phyloP scores from a whole-genome alignment of 371 early-diverging fungal genomes.

The Mucor ambiguus region DNA sequence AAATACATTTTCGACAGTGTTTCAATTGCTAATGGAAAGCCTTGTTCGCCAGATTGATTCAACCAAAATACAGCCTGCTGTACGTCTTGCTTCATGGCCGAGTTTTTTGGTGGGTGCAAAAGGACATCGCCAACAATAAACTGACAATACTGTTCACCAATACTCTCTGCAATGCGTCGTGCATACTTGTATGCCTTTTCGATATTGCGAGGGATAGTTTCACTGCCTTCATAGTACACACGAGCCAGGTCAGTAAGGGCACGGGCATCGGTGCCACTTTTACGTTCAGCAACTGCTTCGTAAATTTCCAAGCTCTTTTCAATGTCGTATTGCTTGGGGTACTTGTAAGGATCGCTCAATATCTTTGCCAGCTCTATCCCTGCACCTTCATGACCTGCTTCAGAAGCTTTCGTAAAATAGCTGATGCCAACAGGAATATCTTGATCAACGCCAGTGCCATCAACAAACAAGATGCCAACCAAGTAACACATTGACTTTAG shows the following conservation, averaged over 20 bases:
- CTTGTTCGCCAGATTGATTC: slow-evolving; percentile 48
- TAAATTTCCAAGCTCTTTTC: slow-evolving; percentile 38
- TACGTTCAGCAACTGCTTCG: slow-evolving; percentile 28
- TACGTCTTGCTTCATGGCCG: slow-evolving; percentile 27
- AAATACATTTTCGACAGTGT: slow-evolving; percentile 42
- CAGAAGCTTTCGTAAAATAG: slow-evolving; percentile 35
- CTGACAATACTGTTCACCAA: slow-evolving; percentile 52
- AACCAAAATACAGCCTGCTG: slow-evolving; percentile 50
- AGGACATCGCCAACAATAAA: slow-evolving; percentile 51
- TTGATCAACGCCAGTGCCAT: slow-evolving; percentile 39
- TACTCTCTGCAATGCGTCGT: slow-evolving; percentile 40
- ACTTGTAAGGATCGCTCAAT: slow-evolving; percentile 42
- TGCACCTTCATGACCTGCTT: slow-evolving; percentile 37
- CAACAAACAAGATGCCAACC: slow-evolving; percentile 37
- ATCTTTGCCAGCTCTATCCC: slow-evolving; percentile 43
- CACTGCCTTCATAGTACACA: slow-evolving; percentile 48
- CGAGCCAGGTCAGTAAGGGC: slow-evolving; percentile 45
- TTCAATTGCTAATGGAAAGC: slow-evolving; percentile 50
- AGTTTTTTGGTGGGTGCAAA: slow-evolving; percentile 6
- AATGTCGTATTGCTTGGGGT: slow-evolving; percentile 41
- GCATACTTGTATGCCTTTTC: slow-evolving; percentile 49
- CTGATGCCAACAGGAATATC: slow-evolving; percentile 29
- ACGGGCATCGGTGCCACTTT: slow-evolving; percentile 35
- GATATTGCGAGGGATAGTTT: slow-evolving; percentile 33
- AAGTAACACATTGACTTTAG: slow-evolving; percentile 27